These are phyloP conservation scores for Auriscalpium vulgare DNA, from an alignment of 768 basidiomycete species.

Conservation along the genomic window DNA sequence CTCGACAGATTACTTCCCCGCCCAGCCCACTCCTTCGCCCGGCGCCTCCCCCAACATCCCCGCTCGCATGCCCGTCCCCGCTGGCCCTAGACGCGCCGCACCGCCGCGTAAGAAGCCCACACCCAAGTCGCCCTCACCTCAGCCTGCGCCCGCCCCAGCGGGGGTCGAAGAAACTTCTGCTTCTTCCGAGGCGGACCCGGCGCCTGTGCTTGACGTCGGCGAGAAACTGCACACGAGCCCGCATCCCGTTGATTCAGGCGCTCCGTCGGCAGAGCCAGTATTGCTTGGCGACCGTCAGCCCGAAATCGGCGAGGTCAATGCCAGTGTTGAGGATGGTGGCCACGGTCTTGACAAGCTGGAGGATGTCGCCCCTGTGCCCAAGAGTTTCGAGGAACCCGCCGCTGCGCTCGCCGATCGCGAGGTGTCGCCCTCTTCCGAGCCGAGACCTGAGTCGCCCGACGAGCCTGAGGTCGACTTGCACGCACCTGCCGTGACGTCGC, in stretches of 20 bases:
- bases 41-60: neutral
- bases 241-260: neutral
- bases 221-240: neutral
- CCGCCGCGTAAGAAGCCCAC: slow-evolving; percentile 24
- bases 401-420: neutral
- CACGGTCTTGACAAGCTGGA: neutral
- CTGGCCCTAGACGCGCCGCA: slow-evolving; percentile 28
- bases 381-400: slow-evolving; percentile 5
- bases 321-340: too few relatives aligned
- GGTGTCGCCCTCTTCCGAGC: slow-evolving; percentile 1
- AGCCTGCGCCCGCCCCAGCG: neutral
- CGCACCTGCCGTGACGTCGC: neutral
- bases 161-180: too few relatives aligned
- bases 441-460: slow-evolving; percentile 1
- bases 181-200: neutral
- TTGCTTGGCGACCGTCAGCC: neutral
- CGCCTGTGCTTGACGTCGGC: neutral
- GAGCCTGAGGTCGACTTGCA: neutral
- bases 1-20: slow-evolving; percentile 4
- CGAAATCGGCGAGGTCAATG: neutral
- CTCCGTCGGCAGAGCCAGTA: neutral
- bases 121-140: neutral
- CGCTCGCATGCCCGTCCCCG: slow-evolving; percentile 26
- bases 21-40: neutral
- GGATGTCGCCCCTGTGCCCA: neutral